These are phyloP conservation scores for Graphilbum fragrans DNA, from an alignment of 2,329 filamentous ascomycete species.

Conservation along the genomic window DNA sequence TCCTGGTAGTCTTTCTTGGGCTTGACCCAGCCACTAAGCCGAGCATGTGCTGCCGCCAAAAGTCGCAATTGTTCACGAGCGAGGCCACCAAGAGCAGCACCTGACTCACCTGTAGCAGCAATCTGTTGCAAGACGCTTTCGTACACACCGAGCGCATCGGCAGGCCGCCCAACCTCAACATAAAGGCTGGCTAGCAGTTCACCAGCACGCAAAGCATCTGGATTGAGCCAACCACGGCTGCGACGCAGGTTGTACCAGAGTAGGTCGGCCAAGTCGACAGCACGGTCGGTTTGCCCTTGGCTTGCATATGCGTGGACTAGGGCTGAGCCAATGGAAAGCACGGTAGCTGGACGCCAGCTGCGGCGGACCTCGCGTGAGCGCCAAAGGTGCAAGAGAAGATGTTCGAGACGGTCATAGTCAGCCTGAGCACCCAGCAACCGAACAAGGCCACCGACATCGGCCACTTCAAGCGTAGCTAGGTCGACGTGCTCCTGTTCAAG, in stretches of 20 bases:
- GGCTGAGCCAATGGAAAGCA: constrained; percentile 18
- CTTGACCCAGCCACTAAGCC: constrained; percentile 12
- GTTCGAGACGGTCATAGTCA: constrained; percentile 32
- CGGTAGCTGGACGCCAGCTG: constrained; percentile 16
- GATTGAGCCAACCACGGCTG: constrained; percentile 18
- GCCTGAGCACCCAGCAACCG: constrained; percentile 33
- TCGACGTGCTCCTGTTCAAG: constrained; percentile 29
- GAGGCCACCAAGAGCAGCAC: constrained; percentile 8
- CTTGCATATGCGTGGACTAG: constrained; percentile 20
- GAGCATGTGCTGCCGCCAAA: constrained; percentile 9
- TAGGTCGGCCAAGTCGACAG: constrained; percentile 17
- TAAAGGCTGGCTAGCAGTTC: constrained; percentile 18
- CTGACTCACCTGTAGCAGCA: constrained; percentile 4
- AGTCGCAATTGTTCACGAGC: constrained; percentile 12
- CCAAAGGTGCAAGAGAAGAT: constrained; percentile 20
- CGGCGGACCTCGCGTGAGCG: constrained; percentile 21
- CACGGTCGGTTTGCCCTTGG: constrained; percentile 15
- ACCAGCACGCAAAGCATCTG: constrained; percentile 15
- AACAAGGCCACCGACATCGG: constrained; percentile 31
- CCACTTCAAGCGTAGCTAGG: constrained; percentile 27
- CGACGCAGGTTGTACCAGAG: constrained; percentile 22
- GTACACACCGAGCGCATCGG: constrained; percentile 17
- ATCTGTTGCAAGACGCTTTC: constrained; percentile 17
- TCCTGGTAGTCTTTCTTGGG: constrained; percentile 13
- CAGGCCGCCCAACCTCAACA: constrained; percentile 12